These are phyloP conservation scores for Melianthus villosus DNA, from an alignment of 441 rosid species.

Conservation along the genomic window DNA sequence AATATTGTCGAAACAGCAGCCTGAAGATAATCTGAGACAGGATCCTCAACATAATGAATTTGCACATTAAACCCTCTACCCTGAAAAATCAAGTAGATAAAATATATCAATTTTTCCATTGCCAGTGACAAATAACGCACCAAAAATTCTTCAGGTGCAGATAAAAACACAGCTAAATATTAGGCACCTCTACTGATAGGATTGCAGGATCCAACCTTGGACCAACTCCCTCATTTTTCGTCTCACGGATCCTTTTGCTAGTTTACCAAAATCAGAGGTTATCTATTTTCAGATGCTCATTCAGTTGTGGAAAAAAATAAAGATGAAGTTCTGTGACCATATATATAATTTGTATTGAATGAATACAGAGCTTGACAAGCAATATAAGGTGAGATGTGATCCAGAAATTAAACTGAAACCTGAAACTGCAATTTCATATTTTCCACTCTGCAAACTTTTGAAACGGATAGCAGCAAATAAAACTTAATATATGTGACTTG, in stretches of 20 bases:
- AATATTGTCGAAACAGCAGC: conserved; percentile 63
- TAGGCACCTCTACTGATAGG: conserved; percentile 72
- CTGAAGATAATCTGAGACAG: conserved; percentile 70
- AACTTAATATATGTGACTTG: too few species aligned
- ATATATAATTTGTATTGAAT: too few species aligned
- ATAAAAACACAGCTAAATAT: neutral
- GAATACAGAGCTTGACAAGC: too few species aligned
- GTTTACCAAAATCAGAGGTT: conserved; percentile 12
- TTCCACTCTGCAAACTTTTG: too few species aligned
- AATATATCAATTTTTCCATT: conserved; percentile 1
- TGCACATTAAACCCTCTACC: conserved; percentile 88
- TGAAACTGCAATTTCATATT: too few species aligned
- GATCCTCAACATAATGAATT: conserved; percentile 69
- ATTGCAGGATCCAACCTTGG: conserved; percentile 66
- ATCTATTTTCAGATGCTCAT: neutral
- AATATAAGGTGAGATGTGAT: too few species aligned
- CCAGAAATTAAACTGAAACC: too few species aligned
- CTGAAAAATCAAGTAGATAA: conserved; percentile 23
- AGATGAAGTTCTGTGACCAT: too few species aligned
- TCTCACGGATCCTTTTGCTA: conserved; percentile 37
- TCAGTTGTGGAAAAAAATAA: neutral
- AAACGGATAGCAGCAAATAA: too few species aligned
- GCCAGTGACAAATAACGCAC: neutral
- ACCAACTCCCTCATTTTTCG: conserved; percentile 26
- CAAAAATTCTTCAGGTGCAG: neutral